Evolutionary conservation across 306 rosid species (phyloP), one percentile per base, ranked within the genome.

Genomic region (Acacia melanoxylon): DNA sequence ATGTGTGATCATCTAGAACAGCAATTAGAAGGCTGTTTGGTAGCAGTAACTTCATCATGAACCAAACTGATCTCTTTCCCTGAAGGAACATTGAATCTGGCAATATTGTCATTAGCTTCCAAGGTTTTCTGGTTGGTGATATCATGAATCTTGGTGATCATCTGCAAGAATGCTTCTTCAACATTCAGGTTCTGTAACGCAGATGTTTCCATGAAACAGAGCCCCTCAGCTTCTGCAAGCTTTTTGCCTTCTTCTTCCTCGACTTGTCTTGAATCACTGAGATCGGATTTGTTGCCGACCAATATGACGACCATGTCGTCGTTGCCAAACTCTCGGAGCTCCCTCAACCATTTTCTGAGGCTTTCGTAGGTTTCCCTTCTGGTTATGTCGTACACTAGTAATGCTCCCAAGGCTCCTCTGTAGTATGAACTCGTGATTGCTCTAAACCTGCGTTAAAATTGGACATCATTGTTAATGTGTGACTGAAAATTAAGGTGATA

Each of bases 351-450:
- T 81, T 92, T 95, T 35, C 75, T 68, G 41, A 89, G 89, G 59
- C 86, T 95, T 16, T 84, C 86, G 37, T 88, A 95, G 6, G 93
- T 86, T 24, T 78, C 29, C 27, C 74, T 11, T 52, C 90, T 81
- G 2, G 94, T 89, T 72, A 95, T 91, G 89, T 95, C 99, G 40
- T 93, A 95, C 4, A 93, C 96, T 40, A 95, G 85, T 56, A 95
- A 77, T 41, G 98, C 95, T 2, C 99, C 99, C 1, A 93, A 70
- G 8, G 99, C 99, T 79, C 99, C 99, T 29, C 98, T 89, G 84
- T 95, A 95, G 77, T 95, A 95, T 58, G 99, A 93, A 56, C 97
- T 95, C 14, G 99, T 95, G 49, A 95, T 95, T 17, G 99, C 99
- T 58, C 98, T 93, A 72, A 93, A 95, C 83, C 99, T 95, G 82